phyloP scores from a whole-genome alignment of 495 filamentous ascomycete species.

The Filosporella fistucella region DNA sequence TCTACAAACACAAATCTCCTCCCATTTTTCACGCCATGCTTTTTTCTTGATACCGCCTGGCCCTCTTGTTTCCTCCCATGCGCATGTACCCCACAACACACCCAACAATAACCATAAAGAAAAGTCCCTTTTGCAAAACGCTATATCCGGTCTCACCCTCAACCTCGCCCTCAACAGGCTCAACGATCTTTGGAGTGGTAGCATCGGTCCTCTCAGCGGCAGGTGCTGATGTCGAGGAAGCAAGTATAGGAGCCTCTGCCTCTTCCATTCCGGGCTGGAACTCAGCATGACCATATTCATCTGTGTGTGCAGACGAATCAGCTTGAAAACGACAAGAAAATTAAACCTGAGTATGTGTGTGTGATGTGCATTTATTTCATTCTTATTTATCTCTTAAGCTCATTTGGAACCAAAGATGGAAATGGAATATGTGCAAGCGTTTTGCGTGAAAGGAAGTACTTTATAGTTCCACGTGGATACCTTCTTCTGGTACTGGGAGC shows the following conservation, averaged over 20 bases:
- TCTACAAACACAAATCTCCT: too few relatives aligned
- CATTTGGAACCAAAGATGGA: slow-evolving; percentile 1
- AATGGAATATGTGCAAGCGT: slow-evolving; percentile 7
- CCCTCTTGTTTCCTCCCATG: slow-evolving; percentile 19
- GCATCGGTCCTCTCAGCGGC: slow-evolving; percentile 4
- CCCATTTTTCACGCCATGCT: slow-evolving; percentile 35
- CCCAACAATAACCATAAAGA: slow-evolving; percentile 22
- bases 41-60: slow-evolving; percentile 28
- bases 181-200: slow-evolving; percentile 26
- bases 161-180: slow-evolving; percentile 26
- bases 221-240: not conserved
- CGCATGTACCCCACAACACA: slow-evolving; percentile 26
- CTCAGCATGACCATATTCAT: slow-evolving; percentile 21
- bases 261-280: slow-evolving; percentile 22
- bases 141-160: slow-evolving; percentile 31
- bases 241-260: slow-evolving; percentile 7
- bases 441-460: slow-evolving; percentile 28
- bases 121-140: slow-evolving; percentile 24
- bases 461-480: slow-evolving; percentile 97
- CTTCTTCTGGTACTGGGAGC: slow-evolving; percentile 83
- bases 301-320: slow-evolving; percentile 28
- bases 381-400: too few relatives aligned
- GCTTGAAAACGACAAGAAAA: not conserved
- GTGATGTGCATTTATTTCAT: too few relatives aligned
- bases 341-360: too few relatives aligned